Conservation (phyloP, 2,329 filamentous ascomycete species). For the Lecanicillium sp. region DNA sequence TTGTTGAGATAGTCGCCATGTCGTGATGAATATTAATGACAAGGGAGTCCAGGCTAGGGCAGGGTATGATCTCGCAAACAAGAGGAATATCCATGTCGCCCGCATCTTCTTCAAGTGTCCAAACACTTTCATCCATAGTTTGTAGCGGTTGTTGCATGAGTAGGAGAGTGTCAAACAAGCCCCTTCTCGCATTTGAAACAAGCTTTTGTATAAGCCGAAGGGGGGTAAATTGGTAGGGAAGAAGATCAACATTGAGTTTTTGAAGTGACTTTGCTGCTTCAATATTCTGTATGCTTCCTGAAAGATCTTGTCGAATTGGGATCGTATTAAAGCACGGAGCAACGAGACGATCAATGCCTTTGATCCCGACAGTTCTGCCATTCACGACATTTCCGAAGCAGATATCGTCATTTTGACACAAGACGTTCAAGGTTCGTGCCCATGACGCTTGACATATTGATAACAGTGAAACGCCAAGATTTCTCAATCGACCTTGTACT, state of each 20-base stretch:
- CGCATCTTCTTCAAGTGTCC: conserved; percentile 47
- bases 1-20: conserved; percentile 26
- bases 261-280: conserved; percentile 55
- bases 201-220: conserved; percentile 60
- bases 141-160: conserved; percentile 63
- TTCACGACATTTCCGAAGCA: conserved; percentile 85
- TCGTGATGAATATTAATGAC: conserved; percentile 56
- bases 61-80: conserved; percentile 65
- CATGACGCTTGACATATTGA: conserved; percentile 65
- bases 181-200: conserved; percentile 28
- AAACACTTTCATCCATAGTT: conserved; percentile 45
- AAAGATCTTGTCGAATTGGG: conserved; percentile 55
- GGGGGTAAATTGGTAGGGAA: conserved; percentile 67
- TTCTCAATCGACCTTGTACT: conserved; percentile 41
- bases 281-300: conserved; percentile 36
- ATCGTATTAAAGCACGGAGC: conserved; percentile 91
- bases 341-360: conserved; percentile 63
- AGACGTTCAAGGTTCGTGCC: conserved; percentile 53
- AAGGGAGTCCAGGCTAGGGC: conserved; percentile 41
- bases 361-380: conserved; percentile 60
- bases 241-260: conserved; percentile 47
- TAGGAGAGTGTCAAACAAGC: conserved; percentile 72
- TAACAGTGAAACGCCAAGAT: conserved; percentile 52
- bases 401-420: conserved; percentile 52
- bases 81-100: conserved; percentile 67